A percentile compares a stretch with the other conserved stretches of the same genome.
phyloP scores from a whole-genome alignment of 2,329 filamentous ascomycete genomes.

The Aureobasidium leucospermi region DNA sequence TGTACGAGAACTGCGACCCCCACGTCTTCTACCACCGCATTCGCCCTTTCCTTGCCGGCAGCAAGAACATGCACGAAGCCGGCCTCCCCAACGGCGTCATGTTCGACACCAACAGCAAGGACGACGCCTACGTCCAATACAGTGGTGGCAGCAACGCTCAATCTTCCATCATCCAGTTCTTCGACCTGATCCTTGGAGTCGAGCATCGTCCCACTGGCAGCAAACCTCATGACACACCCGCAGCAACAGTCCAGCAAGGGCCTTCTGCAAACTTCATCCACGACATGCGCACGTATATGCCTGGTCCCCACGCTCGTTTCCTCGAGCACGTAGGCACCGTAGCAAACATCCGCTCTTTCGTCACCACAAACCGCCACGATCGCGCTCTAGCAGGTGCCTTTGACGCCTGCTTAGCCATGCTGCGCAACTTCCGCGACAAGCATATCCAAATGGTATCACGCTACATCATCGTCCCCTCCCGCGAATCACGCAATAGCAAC shows the following conservation, averaged over 20 bases:
- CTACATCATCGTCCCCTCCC: slow-evolving; percentile 86
- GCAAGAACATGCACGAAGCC: slow-evolving; percentile 95
- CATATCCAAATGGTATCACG: slow-evolving; percentile 94
- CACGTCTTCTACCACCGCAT: slow-evolving; percentile 94
- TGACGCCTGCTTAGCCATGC: slow-evolving; percentile 78
- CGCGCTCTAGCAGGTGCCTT: slow-evolving; percentile 69
- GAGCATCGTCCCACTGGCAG: slow-evolving; percentile 86
- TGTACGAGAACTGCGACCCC: slow-evolving; percentile 94
- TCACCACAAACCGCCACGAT: slow-evolving; percentile 56
- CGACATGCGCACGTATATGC: slow-evolving; percentile 98
- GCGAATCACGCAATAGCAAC: slow-evolving; percentile 50
- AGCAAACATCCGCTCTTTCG: slow-evolving; percentile 81
- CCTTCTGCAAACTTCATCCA: slow-evolving; percentile 81
- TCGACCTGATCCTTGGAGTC: slow-evolving; percentile 83
- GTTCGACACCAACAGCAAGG: slow-evolving; percentile 65
- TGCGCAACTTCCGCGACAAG: slow-evolving; percentile 76
- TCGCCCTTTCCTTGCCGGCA: slow-evolving; percentile 89
- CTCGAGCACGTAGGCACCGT: slow-evolving; percentile 70
- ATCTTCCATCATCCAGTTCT: slow-evolving; percentile 94
- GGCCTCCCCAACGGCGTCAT: slow-evolving; percentile 80
- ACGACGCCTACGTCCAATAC: slow-evolving; percentile 64
- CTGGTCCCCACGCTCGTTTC: slow-evolving; percentile 83
- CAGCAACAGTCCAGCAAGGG: slow-evolving; percentile 31
- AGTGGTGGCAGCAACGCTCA: slow-evolving; percentile 95
- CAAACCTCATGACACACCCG: slow-evolving; percentile 30